Conservation (phyloP, 768 basidiomycete species). For the Lactifluus hygrophoroides region DNA sequence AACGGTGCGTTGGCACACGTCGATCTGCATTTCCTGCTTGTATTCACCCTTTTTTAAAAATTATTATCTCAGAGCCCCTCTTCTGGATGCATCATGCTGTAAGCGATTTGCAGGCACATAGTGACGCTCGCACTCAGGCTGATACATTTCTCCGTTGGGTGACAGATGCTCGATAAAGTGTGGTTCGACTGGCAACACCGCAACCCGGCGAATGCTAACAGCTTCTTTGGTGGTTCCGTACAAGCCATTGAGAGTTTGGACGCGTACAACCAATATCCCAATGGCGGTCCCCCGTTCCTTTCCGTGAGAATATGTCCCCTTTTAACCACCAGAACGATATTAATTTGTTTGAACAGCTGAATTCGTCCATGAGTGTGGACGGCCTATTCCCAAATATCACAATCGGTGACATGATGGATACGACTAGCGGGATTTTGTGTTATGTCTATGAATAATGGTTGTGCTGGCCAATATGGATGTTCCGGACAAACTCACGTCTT, state of each 20-base stretch:
- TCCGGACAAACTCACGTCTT: too few species aligned
- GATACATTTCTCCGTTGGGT: background rate
- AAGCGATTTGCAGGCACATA: background rate
- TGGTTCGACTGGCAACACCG: slow-evolving; percentile 32
- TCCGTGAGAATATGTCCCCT: slow-evolving; percentile 13
- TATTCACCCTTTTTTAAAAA: background rate
- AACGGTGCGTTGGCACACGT: too few species aligned
- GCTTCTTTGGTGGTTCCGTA: slow-evolving; percentile 29
- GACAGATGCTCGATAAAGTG: slow-evolving; percentile 32
- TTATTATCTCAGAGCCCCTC: slow-evolving; percentile 25
- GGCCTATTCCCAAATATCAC: slow-evolving; percentile 23
- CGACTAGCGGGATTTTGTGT: slow-evolving; percentile 28
- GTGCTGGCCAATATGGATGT: background rate
- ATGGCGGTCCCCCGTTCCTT: slow-evolving; percentile 24
- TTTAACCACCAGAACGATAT: background rate
- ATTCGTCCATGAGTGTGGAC: slow-evolving; percentile 25
- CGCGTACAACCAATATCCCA: slow-evolving; percentile 23
- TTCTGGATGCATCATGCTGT: slow-evolving; percentile 33
- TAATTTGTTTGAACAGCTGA: slow-evolving; percentile 19
- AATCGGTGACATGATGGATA: slow-evolving; percentile 27
- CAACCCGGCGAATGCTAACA: slow-evolving; percentile 22
- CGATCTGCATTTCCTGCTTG: too few species aligned
- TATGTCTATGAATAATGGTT: slow-evolving; percentile 28
- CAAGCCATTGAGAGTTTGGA: slow-evolving; percentile 22
- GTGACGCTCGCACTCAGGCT: background rate